A percentile compares a stretch with the other conserved stretches of the same genome.
These are phyloP conservation scores for Phytophthora sansomeana DNA, from an alignment of 352 stramenopile genomes.

Conservation along the genomic window DNA sequence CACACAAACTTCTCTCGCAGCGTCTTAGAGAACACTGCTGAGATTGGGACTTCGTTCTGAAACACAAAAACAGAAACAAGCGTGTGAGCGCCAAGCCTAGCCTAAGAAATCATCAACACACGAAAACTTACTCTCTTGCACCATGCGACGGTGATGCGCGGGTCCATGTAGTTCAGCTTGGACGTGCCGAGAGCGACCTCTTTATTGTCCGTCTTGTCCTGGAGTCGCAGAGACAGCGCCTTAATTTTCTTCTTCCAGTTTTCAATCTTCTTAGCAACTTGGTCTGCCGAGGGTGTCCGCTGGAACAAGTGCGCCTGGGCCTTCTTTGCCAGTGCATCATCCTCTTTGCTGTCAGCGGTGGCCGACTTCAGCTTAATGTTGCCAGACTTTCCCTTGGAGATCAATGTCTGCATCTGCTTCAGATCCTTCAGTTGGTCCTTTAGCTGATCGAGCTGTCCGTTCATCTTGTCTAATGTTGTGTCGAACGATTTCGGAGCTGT, in stretches of 20 bases:
- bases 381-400: conserved; percentile 91
- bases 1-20: conserved; percentile 99
- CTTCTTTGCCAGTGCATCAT: conserved; percentile 91
- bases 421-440: conserved; percentile 96
- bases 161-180: conserved; percentile 99
- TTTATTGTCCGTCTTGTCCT: conserved; percentile 99
- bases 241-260: conserved; percentile 96
- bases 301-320: conserved; percentile 95
- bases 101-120: conserved; percentile 47
- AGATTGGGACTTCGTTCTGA: conserved; percentile 96
- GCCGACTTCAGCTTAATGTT: conserved; percentile 92
- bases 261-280: conserved; percentile 96
- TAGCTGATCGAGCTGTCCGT: conserved; percentile 92
- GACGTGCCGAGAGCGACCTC: conserved; percentile 98
- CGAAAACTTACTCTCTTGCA: conserved; percentile 97
- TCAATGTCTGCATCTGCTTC: conserved; percentile 90
- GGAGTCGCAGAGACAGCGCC: conserved; percentile 90
- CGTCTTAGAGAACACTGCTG: conserved; percentile 98
- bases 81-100: neutral
- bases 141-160: conserved; percentile 99
- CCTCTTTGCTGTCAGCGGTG: conserved; percentile 84
- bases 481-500: conserved; percentile 98
- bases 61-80: conserved; percentile 10
- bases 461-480: conserved; percentile 94
- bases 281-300: conserved; percentile 90